A percentile compares a stretch with the other conserved stretches of the same genome.
phyloP scores from a whole-genome alignment of 179 eudicot species.

The Spinacia oleracea region DNA sequence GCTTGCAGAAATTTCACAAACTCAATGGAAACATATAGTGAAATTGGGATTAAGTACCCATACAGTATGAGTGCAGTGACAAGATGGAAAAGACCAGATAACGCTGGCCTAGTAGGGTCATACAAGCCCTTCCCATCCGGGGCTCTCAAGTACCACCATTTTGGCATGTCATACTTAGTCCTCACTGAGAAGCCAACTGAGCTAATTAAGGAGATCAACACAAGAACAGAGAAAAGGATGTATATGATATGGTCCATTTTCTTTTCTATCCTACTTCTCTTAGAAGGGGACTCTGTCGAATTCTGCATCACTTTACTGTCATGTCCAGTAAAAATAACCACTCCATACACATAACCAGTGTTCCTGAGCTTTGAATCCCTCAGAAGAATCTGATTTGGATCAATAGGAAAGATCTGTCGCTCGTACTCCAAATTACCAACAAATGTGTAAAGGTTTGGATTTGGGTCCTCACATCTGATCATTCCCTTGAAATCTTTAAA shows the following conservation, averaged over 20 bases:
- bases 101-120: constrained; percentile 36
- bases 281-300: constrained; percentile 50
- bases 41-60: constrained; percentile 91
- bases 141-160: constrained; percentile 45
- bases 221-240: constrained; percentile 49
- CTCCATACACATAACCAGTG: constrained; percentile 47
- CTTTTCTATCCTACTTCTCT: constrained; percentile 47
- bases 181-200: constrained; percentile 49
- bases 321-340: constrained; percentile 52
- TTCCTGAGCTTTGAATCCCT: constrained; percentile 55
- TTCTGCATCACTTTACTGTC: constrained; percentile 61
- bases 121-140: constrained; percentile 30
- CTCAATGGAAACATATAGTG: constrained; percentile 94
- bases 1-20: constrained; percentile 98
- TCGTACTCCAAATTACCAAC: constrained; percentile 52
- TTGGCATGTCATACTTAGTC: constrained; percentile 40
- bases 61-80: constrained; percentile 91
- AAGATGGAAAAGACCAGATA: constrained; percentile 76
- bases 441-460: constrained; percentile 49
- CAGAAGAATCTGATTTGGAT: constrained; percentile 49
- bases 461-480: constrained; percentile 58
- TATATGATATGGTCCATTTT: constrained; percentile 54
- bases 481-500: constrained; percentile 47
- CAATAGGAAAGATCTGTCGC: constrained; percentile 45
- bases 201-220: constrained; percentile 47